Evolutionary conservation across 371 early-diverging fungal species (phyloP).

Genomic region (Mortierella sp.): DNA sequence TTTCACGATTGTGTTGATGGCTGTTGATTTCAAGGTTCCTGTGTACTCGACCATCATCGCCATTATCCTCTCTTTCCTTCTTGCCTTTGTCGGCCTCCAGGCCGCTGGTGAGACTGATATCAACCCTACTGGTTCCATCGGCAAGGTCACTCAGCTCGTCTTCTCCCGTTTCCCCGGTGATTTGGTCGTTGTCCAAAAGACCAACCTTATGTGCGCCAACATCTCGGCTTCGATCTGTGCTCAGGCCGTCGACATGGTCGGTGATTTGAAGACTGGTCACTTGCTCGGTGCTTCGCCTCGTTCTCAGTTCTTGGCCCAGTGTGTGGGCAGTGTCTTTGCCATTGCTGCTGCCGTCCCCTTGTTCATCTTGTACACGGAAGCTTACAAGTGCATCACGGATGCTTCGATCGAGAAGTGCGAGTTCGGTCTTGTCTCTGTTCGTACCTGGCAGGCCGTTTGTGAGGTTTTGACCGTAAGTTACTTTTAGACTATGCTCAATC

Average conservation of each 20-base stretch:
- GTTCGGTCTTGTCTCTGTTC: constrained; percentile 68
- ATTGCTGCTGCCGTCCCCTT: constrained; percentile 67
- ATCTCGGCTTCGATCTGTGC: constrained; percentile 68
- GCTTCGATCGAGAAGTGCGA: constrained; percentile 54
- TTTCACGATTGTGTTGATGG: constrained; percentile 70
- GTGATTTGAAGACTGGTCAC: constrained; percentile 75
- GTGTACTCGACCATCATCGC: constrained; percentile 67
- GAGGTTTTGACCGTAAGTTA: constrained; percentile 60
- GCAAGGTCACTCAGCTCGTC: constrained; percentile 72
- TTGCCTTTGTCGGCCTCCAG: constrained; percentile 78
- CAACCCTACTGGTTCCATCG: constrained; percentile 72
- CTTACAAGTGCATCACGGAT: constrained; percentile 67
- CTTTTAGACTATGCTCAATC: too few species aligned
- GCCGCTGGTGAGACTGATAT: constrained; percentile 77
- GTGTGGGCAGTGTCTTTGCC: constrained; percentile 71
- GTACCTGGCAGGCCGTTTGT: constrained; percentile 75
- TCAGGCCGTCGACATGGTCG: constrained; percentile 76
- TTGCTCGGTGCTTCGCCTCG: constrained; percentile 71
- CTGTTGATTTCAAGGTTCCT: constrained; percentile 66
- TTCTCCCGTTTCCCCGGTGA: constrained; percentile 68
- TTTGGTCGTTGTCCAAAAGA: constrained; percentile 54
- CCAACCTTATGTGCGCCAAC: constrained; percentile 73
- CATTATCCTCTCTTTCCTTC: constrained; percentile 70
- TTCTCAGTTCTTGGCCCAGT: constrained; percentile 74
- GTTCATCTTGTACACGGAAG: constrained; percentile 70